Percentiles rank a stretch among this genome's conserved stretches.
These are phyloP conservation scores for Xylaria castorea DNA, from an alignment of 495 filamentous ascomycete genomes.

Conservation along the genomic window DNA sequence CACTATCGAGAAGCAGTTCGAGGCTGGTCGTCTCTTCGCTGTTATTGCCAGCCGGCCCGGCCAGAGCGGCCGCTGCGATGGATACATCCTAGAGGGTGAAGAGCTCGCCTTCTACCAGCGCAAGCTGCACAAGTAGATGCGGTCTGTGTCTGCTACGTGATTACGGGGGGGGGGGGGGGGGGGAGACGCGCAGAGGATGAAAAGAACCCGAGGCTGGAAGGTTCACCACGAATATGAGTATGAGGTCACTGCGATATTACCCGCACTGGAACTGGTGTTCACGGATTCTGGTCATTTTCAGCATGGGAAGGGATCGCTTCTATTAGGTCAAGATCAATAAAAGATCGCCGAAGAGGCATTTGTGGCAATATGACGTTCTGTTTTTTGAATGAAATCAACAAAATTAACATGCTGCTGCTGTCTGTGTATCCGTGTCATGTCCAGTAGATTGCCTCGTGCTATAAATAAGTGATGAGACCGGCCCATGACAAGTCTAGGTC, in stretches of 20 bases:
- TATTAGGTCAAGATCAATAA: slow-evolving; percentile 45
- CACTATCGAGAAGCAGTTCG: slow-evolving; percentile 95
- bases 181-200: slow-evolving; percentile 26
- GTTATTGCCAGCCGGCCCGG: slow-evolving; percentile 90
- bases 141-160: slow-evolving; percentile 24
- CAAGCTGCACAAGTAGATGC: slow-evolving; percentile 92
- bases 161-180: too few relatives aligned
- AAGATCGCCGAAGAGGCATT: slow-evolving; percentile 39
- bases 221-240: slow-evolving; percentile 29
- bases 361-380: slow-evolving; percentile 20
- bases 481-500: not conserved
- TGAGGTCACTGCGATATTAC: slow-evolving; percentile 39
- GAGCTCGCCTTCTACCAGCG: slow-evolving; percentile 99
- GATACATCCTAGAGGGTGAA: slow-evolving; percentile 98
- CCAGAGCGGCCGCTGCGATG: slow-evolving; percentile 94
- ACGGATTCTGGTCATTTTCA: slow-evolving; percentile 45
- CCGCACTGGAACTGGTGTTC: slow-evolving; percentile 46
- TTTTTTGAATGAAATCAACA: slow-evolving; percentile 21
- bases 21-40: slow-evolving; percentile 95
- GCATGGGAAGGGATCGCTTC: slow-evolving; percentile 43
- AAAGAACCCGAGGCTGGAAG: slow-evolving; percentile 23
- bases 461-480: not conserved
- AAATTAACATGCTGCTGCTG: not conserved
- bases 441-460: not conserved
- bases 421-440: not conserved